A percentile compares a stretch with the other conserved stretches of the same genome.
Conservation (phyloP, 257 asterid species). For the Craterostigma plantagineum region DNA sequence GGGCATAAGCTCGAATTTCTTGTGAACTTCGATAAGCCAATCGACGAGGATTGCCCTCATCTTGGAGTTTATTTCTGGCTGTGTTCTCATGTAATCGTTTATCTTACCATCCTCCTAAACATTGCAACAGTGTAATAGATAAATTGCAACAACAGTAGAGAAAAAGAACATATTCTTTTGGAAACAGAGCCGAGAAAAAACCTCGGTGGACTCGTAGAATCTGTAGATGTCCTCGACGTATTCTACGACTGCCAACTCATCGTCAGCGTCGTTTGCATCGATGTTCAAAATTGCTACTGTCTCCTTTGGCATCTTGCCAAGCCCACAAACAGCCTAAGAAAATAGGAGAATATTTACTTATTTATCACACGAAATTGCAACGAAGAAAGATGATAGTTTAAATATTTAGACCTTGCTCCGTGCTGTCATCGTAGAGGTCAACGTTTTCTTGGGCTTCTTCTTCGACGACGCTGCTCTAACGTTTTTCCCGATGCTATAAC, state of each 20-base stretch:
- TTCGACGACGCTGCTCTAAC: constrained; percentile 12
- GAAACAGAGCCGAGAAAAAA: constrained; percentile 3
- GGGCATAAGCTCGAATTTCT: constrained; percentile 47
- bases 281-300: constrained; percentile 23
- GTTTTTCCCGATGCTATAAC: constrained; percentile 11
- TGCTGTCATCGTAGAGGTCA: constrained; percentile 49
- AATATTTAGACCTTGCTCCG: constrained; percentile 44
- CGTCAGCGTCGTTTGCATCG: constrained; percentile 34
- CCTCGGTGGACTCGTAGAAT: constrained; percentile 51
- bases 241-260: constrained; percentile 60
- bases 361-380: background rate
- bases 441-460: constrained; percentile 29
- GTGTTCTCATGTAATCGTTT: constrained; percentile 45
- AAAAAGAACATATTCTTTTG: too few species aligned
- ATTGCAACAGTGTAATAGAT: too few species aligned
- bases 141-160: too few species aligned
- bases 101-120: constrained; percentile 31
- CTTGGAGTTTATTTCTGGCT: constrained; percentile 47
- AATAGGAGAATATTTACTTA: background rate
- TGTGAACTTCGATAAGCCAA: constrained; percentile 76
- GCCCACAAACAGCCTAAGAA: constrained; percentile 41
- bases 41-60: constrained; percentile 75
- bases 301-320: constrained; percentile 23
- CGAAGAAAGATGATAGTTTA: background rate
- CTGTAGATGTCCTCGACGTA: constrained; percentile 61